These are phyloP conservation scores for Arbutus unedo DNA, from an alignment of 148 eudicot species.

Conservation along the genomic window DNA sequence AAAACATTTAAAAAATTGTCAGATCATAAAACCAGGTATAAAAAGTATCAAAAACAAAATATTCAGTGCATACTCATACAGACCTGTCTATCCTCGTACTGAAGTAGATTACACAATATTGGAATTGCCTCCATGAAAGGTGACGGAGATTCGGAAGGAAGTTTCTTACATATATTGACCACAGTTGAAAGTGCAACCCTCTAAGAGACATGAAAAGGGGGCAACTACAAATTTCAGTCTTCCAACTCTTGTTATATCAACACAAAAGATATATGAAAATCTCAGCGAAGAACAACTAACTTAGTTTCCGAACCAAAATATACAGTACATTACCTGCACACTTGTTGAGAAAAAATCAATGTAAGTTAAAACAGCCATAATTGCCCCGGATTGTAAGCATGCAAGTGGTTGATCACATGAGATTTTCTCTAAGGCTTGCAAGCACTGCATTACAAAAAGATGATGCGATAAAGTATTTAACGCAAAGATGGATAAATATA, in stretches of 20 bases:
- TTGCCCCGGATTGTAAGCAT: constrained; percentile 82
- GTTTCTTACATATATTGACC: constrained; percentile 82
- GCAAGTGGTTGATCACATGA: constrained; percentile 76
- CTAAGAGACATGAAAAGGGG: constrained; percentile 29
- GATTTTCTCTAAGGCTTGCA: constrained; percentile 96
- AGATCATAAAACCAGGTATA: not conserved
- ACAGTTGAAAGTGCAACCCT: constrained; percentile 86
- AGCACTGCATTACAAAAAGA: constrained; percentile 58
- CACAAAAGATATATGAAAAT: not conserved
- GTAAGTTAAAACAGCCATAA: constrained; percentile 72
- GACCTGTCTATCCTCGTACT: constrained; percentile 88
- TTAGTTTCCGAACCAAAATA: not conserved
- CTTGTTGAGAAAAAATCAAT: constrained; percentile 91
- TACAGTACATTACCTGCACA: constrained; percentile 54
- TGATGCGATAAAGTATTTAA: not conserved
- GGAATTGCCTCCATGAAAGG: constrained; percentile 86
- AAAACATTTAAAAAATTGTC: not conserved
- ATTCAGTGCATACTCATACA: not conserved
- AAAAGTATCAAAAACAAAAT: not conserved
- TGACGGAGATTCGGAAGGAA: constrained; percentile 66
- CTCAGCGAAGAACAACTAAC: not conserved
- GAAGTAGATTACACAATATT: constrained; percentile 75
- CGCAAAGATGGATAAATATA: not conserved
- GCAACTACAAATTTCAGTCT: constrained; percentile 11
- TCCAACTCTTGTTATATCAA: not conserved